Evolutionary conservation across 768 basidiomycete species (phyloP).

Genomic region (Inosperma sp.): DNA sequence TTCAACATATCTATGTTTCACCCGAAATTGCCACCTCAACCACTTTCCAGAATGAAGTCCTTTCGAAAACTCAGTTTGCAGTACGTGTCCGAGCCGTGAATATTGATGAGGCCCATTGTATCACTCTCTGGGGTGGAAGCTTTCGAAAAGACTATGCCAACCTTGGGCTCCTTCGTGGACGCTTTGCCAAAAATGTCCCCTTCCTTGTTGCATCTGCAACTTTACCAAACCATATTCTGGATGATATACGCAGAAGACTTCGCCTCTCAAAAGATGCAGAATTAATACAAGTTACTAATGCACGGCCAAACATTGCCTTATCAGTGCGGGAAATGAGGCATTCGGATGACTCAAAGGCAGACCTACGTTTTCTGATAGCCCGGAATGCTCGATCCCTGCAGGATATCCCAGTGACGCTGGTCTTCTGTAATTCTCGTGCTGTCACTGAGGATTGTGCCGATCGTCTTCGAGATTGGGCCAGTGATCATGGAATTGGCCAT

Average conservation of each 20-base stretch:
- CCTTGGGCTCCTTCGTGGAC: conserved; percentile 12
- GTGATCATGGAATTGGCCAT: conserved; percentile 8
- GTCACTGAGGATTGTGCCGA: conserved; percentile 13
- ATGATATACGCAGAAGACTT: conserved; percentile 18
- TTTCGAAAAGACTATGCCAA: conserved; percentile 18
- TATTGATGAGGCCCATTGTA: conserved; percentile 23
- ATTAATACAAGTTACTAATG: conserved; percentile 16
- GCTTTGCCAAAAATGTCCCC: conserved; percentile 13
- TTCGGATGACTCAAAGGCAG: conserved; percentile 17
- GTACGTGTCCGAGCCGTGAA: conserved; percentile 10
- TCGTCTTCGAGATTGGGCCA: conserved; percentile 8
- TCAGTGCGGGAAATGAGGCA: conserved; percentile 18
- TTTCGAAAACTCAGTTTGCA: conserved; percentile 10
- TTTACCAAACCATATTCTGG: conserved; percentile 17
- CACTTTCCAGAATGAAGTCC: conserved; percentile 11
- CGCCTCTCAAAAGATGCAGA: conserved; percentile 7
- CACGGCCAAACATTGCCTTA: conserved; percentile 25
- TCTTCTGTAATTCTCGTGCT: conserved; percentile 17
- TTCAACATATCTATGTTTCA: conserved; percentile 9
- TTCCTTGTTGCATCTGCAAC: conserved; percentile 20
- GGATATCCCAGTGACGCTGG: conserved; percentile 15
- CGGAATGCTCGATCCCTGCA: not conserved
- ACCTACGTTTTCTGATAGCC: conserved; percentile 22
- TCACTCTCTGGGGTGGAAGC: conserved; percentile 18
- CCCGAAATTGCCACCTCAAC: conserved; percentile 11